Base-by-base conservation (phyloP, 305 asterid genomes). In the Salvia sclarea region DNA sequence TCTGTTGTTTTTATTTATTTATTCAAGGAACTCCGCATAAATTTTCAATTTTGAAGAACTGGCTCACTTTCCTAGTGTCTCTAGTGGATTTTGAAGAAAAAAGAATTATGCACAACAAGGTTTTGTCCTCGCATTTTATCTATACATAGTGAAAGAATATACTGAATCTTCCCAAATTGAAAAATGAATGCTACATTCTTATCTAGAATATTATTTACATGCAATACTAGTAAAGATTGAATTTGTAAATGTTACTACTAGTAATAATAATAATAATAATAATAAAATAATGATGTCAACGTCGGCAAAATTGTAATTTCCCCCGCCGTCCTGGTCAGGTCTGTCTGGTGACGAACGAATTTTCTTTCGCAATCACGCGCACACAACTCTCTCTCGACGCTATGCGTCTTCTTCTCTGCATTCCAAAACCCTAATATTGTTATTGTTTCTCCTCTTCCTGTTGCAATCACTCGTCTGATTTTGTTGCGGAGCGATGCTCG, bases 341-440 rank as follows among this genome's bases (percentile, higher is more conserved):
- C 64, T 38, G 72, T 71, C 56, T 25, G 74, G 70, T 56, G 68
- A 68, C 69, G 76, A 64, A 53, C 62, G 50, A 18, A 17, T 68
- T 30, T 73, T 50, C 59, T 68, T 68, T 54, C 18, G 44, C 58
- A 33, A 8, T 56, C 48, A 25, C 33, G 28, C 66, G 8, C 56
- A 14, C 60, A 24, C 22, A 17, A 18, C 61, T 8, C 66, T 11
- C 49, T 17, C 52, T 21, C 48, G 43, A 48, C 54, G 68, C 37
- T 55, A 40, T 53, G 22, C 54, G n/a, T n/a, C 7, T 33, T 61
- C 28, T 45, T 57, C 59, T 57, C 73, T 37, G 2, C 48, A 74
- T 63, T 64, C 62, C 62, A 55, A 70, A 74, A 72, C 76, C 84
- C 82, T 70, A 66, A 38, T 11, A 5, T 20, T 33, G 11, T 50